These are phyloP conservation scores for Colletotrichum sp. DNA, from an alignment of 2,329 filamentous ascomycete genomes.

Conservation along the genomic window DNA sequence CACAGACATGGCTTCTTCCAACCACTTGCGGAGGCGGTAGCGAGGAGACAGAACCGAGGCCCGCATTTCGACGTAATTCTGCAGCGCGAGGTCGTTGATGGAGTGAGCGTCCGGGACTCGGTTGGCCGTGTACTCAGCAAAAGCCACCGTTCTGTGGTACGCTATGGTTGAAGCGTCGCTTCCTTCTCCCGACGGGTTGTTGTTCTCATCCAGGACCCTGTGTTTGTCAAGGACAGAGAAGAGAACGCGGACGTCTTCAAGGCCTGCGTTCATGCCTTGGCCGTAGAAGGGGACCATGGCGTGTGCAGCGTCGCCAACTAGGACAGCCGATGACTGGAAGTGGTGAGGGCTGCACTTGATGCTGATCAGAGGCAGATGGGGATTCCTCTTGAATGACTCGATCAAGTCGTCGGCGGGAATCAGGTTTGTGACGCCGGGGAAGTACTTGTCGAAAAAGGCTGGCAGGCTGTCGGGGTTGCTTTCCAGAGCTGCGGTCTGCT, in stretches of 20 bases:
- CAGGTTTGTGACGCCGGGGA: conserved; percentile 81
- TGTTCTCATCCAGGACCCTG: conserved; percentile 47
- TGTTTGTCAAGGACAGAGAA: conserved; percentile 82
- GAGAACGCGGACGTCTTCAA: conserved; percentile 90
- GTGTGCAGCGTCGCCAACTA: conserved; percentile 92
- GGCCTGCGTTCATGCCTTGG: conserved; percentile 95
- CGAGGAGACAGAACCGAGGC: conserved; percentile 77
- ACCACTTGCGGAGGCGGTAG: conserved; percentile 81
- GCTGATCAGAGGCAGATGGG: conserved; percentile 89
- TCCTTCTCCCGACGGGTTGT: conserved; percentile 38
- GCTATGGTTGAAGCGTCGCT: conserved; percentile 56
- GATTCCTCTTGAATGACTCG: conserved; percentile 78
- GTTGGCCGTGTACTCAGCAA: conserved; percentile 75
- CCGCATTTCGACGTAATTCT: conserved; percentile 96
- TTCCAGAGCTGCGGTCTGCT: conserved; percentile 72
- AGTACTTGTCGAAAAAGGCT: conserved; percentile 79
- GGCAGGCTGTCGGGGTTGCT: conserved; percentile 63
- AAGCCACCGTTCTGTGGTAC: conserved; percentile 69
- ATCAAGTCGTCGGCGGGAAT: conserved; percentile 72
- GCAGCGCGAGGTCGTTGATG: conserved; percentile 89
- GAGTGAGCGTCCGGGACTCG: conserved; percentile 81
- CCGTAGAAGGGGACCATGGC: conserved; percentile 99
- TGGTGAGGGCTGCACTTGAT: conserved; percentile 94
- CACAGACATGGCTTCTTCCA: conserved; percentile 83
- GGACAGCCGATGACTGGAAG: conserved; percentile 75